phyloP scores from a whole-genome alignment of 345 rosid species.

The Psidium friedrichsthalianum region DNA sequence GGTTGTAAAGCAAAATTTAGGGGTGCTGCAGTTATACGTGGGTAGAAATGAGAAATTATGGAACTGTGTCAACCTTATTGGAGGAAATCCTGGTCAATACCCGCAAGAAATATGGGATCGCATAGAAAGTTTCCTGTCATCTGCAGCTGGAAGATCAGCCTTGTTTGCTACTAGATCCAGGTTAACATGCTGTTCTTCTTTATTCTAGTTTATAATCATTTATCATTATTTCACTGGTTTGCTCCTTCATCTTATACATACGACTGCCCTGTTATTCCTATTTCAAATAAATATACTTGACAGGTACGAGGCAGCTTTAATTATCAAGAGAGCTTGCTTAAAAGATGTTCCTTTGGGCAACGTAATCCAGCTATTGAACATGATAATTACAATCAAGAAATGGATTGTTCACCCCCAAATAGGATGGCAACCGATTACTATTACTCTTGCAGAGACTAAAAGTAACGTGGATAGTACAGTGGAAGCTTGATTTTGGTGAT shows the following conservation, averaged over 20 bases:
- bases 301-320: slow-evolving; percentile 78
- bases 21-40: slow-evolving; percentile 50
- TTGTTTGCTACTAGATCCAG: slow-evolving; percentile 57
- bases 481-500: not conserved
- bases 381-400: slow-evolving; percentile 39
- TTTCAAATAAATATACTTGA: not conserved
- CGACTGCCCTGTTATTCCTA: not conserved
- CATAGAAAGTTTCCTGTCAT: slow-evolving; percentile 40
- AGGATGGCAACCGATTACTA: slow-evolving; percentile 72
- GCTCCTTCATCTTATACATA: not conserved
- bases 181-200: slow-evolving; percentile 16
- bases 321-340: slow-evolving; percentile 47
- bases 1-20: slow-evolving; percentile 42
- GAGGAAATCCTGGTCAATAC: slow-evolving; percentile 42
- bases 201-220: not conserved
- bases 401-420: slow-evolving; percentile 59
- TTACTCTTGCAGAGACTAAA: slow-evolving; percentile 31
- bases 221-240: not conserved
- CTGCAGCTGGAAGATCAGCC: slow-evolving; percentile 42
- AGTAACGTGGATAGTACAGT: slow-evolving; percentile 6
- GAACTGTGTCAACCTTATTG: slow-evolving; percentile 68
- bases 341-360: slow-evolving; percentile 53
- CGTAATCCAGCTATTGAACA: slow-evolving; percentile 55
- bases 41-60: slow-evolving; percentile 57
- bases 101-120: slow-evolving; percentile 58